phyloP scores from a whole-genome alignment of 106 monocot genomes.

The Dendrobium officinale region DNA sequence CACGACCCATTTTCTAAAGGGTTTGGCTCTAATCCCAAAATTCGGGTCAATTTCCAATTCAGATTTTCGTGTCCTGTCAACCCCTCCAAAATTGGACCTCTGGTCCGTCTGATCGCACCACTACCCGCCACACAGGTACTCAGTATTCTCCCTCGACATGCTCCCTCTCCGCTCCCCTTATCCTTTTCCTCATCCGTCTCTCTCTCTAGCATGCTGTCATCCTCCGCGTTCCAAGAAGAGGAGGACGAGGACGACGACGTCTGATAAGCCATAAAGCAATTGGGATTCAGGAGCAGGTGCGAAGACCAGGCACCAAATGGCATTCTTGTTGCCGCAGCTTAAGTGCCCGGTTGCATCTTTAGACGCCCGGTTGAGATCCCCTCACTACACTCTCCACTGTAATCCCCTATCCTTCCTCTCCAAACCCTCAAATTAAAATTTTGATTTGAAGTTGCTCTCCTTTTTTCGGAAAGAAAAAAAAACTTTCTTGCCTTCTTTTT shows the following conservation, averaged over 20 bases:
- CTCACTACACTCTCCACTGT: constrained; percentile 4
- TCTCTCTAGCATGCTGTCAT: not conserved
- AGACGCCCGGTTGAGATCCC: constrained; percentile 3
- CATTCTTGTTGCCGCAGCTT: constrained; percentile 36
- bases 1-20: no score
- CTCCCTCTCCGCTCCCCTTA: not conserved
- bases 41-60: no score
- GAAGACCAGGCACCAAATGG: constrained; percentile 11
- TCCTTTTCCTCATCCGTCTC: constrained; percentile 4
- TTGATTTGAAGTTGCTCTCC: no score
- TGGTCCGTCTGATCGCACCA: no score
- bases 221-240: not conserved
- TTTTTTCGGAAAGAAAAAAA: no score
- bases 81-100: no score
- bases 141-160: not conserved
- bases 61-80: no score
- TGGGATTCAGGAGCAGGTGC: not conserved
- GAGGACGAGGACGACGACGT: not conserved
- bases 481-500: no score
- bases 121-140: no score
- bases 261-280: no score
- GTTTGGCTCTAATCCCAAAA: no score
- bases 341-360: constrained; percentile 12
- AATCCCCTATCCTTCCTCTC: not conserved
- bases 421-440: not conserved